Base-by-base conservation (phyloP, 768 basidiomycete genomes). In the Mycena galopus region DNA sequence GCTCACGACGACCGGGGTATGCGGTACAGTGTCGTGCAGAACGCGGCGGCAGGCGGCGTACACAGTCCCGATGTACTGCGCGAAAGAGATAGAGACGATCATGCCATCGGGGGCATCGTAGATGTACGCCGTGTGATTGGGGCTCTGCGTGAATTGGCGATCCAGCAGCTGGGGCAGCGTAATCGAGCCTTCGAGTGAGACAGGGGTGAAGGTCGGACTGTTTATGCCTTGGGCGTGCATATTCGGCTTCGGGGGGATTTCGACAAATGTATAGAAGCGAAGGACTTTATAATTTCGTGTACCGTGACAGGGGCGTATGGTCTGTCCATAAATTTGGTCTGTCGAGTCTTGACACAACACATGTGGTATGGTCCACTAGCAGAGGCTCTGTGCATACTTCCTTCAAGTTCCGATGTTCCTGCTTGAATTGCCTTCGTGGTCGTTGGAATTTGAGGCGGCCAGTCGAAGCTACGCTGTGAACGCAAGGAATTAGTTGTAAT, bases 91-190 rank as follows among this genome's bases (percentile, higher is more conserved):
- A 8, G 55, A 55, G 2, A 68, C 50, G 11, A 73, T 30, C 1
- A 35, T 35, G 8, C 71, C 67, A 2, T 65, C 3, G 2, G 35
- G 17, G 44, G 27, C 59, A 23, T 73, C 71, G 35, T 73, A 73
- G 47, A 68, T 58, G 37, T 63, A 73, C 35, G 66, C 71, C 1
- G n/a, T 17, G 19, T 73, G 71, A 5, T 57, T 7, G 1, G 71
- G 71, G 27, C 71, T 73, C 21, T 58, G 39, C 33, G 23, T n/a
- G 17, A 73, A 60, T 16, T 73, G 71, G 19, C 19, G 56, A 6
- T 73, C 71, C 27, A 73, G 60, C 14, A 73, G 39, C n/a, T 68
- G 66, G 4, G 71, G 71, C 16, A 73, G 3, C 2, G 71, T 68
- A 12, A 73, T 21, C 0, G 60, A 23, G 14, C 66, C 47, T n/a